phyloP scores from a whole-genome alignment of 805 yeast species.

The Candida pseudoglaebosa region DNA sequence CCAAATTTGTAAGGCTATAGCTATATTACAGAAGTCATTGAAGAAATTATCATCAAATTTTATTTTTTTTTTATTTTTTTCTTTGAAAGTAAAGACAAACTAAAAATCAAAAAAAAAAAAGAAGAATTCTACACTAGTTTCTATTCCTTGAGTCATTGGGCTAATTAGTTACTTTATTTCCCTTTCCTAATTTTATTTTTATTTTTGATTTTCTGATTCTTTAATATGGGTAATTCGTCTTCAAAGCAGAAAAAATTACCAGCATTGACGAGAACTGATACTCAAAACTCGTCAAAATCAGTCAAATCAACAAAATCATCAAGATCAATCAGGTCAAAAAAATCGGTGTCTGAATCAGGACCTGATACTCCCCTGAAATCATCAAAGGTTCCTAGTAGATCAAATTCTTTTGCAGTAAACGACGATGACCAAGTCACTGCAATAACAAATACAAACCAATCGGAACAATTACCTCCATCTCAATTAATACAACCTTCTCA shows the following conservation, averaged over 20 bases:
- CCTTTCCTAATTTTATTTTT: not conserved
- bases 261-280: constrained; percentile 55
- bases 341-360: constrained; percentile 15
- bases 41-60: too few species aligned
- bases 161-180: not conserved
- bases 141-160: not conserved
- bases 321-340: constrained; percentile 42
- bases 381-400: constrained; percentile 6
- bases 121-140: not conserved
- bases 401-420: constrained; percentile 7
- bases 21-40: too few species aligned
- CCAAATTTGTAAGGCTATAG: too few species aligned
- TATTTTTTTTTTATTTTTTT: too few species aligned
- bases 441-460: constrained; percentile 4
- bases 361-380: not conserved
- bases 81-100: too few species aligned
- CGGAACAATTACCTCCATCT: not conserved
- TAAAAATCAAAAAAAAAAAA: too few species aligned
- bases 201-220: too few species aligned
- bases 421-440: constrained; percentile 5
- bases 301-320: constrained; percentile 44
- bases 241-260: constrained; percentile 36
- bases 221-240: constrained; percentile 48
- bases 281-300: constrained; percentile 47
- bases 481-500: not conserved